Evolutionary conservation across 192 early-diverging fungal species (phyloP), one percentile per base, ranked within the genome.

Genomic region (Gorgonomyces haynaldii): DNA sequence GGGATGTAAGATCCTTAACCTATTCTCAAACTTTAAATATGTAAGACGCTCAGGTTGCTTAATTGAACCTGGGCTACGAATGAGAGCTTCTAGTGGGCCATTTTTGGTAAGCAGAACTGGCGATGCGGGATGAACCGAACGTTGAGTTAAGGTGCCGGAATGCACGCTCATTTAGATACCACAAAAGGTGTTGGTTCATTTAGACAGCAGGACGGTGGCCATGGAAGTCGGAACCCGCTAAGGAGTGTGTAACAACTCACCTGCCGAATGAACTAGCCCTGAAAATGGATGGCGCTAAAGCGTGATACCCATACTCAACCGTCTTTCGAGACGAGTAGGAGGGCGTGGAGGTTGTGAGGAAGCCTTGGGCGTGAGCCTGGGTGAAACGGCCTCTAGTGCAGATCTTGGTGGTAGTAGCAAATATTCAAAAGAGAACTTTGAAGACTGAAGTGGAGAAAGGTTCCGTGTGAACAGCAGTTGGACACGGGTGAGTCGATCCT

Each of bases 41-140:
- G 79, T 81, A 81, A 81, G 77, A 79, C 65, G 74, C 60, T 62
- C 55, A 37, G 47, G 72, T 70, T 81, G 56, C 74, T 83, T 83
- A 56, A 78, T 60, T 83, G 74, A 81, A 73, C 67, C 56, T 58
- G 40, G 67, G 63, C 51, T 57, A 67, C 56, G 74, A 78, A 83
- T 84, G 72, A 78, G 72, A 81, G 79, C 77, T 77, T 81, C 79
- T 80, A 78, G 82, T 85, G 79, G 81, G 82, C 82, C 81, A 78
- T 83, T 83, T 84, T 85, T 84, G 79, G 79, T 82, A 82, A 82
- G 79, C 83, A 82, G 79, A 85, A 82, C 81, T 83, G 79, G 81
- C 72, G 78, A 82, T 81, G 78, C 77, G 75, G 81, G 81, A 82
- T 82, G 83, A 85, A 85, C 80, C 78, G 71, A 80, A 81, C 77